phyloP scores from a whole-genome alignment of 2,329 filamentous ascomycete genomes.

The Pseudopithomyces chartarum region DNA sequence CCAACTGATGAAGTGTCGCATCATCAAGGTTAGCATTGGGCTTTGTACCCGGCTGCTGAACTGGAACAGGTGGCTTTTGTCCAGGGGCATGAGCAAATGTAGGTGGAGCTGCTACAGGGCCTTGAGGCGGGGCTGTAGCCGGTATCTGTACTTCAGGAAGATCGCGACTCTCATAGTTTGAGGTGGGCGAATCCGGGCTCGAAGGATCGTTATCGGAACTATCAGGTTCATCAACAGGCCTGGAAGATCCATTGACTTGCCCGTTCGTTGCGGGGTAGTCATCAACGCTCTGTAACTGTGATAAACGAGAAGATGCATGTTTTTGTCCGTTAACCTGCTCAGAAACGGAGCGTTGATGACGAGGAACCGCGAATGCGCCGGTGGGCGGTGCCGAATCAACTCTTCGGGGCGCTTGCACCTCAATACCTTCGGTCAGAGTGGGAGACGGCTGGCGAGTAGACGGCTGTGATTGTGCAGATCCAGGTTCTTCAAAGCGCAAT shows the following conservation, averaged over 20 bases:
- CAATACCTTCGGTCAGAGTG: conserved; percentile 32
- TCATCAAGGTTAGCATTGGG: conserved; percentile 84
- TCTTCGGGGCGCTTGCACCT: conserved; percentile 40
- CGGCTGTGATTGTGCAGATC: conserved; percentile 50
- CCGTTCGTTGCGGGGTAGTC: conserved; percentile 43
- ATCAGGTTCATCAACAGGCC: conserved; percentile 36
- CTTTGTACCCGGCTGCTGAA: conserved; percentile 74
- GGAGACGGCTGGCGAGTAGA: conserved; percentile 53
- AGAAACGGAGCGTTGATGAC: conserved; percentile 56
- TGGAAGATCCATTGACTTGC: conserved; percentile 22
- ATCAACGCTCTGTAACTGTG: conserved; percentile 39
- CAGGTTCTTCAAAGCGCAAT: conserved; percentile 51
- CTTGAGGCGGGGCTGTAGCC: conserved; percentile 59
- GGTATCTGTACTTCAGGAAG: conserved; percentile 43
- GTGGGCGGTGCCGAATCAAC: conserved; percentile 51
- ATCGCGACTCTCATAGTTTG: conserved; percentile 26
- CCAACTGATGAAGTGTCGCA: conserved; percentile 80
- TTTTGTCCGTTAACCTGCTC: conserved; percentile 52
- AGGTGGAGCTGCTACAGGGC: conserved; percentile 78
- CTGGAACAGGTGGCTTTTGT: conserved; percentile 69
- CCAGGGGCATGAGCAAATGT: conserved; percentile 78
- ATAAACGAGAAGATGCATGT: conserved; percentile 47
- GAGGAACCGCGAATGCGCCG: conserved; percentile 29
- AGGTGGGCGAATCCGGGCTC: conserved; percentile 15
- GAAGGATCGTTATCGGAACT: conserved; percentile 33